These are phyloP conservation scores for Alternaria sp. DNA, from an alignment of 2,329 filamentous ascomycete species.

Conservation along the genomic window DNA sequence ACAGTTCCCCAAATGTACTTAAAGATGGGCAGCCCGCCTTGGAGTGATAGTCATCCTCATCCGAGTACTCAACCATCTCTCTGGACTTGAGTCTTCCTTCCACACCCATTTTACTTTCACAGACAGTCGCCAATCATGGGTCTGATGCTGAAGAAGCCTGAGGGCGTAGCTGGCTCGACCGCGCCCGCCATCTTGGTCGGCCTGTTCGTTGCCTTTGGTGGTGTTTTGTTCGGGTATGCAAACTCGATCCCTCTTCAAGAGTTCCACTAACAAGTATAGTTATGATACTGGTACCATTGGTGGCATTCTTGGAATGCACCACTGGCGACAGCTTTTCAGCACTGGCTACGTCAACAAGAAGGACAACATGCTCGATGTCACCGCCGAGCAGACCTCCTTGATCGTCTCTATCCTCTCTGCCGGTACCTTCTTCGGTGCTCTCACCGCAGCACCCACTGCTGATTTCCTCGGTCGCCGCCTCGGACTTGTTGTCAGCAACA, in stretches of 20 bases:
- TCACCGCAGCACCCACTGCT: constrained; percentile 69
- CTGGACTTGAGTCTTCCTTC: constrained; percentile 4
- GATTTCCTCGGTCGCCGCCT: constrained; percentile 74
- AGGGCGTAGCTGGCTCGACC: constrained; percentile 69
- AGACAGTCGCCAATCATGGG: constrained; percentile 37
- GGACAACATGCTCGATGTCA: constrained; percentile 48
- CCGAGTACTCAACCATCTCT: constrained; percentile 7
- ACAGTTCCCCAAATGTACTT: constrained; percentile 28
- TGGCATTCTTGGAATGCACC: constrained; percentile 74
- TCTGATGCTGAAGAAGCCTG: constrained; percentile 66
- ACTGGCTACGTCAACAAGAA: constrained; percentile 43
- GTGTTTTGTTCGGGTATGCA: constrained; percentile 50
- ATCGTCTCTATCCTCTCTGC: constrained; percentile 85
- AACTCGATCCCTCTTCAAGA: not conserved
- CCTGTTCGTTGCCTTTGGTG: constrained; percentile 56
- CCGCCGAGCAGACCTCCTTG: constrained; percentile 65
- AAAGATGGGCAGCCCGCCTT: constrained; percentile 20
- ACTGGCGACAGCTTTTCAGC: constrained; percentile 69
- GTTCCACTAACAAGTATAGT: constrained; percentile 24
- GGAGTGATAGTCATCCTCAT: constrained; percentile 9
- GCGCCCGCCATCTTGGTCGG: constrained; percentile 48
- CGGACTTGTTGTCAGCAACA: constrained; percentile 55
- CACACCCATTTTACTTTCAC: constrained; percentile 4
- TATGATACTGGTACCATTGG: constrained; percentile 50
- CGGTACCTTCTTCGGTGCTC: constrained; percentile 77